Base-by-base conservation (phyloP, 345 rosid genomes). In the Trapa incisa region DNA sequence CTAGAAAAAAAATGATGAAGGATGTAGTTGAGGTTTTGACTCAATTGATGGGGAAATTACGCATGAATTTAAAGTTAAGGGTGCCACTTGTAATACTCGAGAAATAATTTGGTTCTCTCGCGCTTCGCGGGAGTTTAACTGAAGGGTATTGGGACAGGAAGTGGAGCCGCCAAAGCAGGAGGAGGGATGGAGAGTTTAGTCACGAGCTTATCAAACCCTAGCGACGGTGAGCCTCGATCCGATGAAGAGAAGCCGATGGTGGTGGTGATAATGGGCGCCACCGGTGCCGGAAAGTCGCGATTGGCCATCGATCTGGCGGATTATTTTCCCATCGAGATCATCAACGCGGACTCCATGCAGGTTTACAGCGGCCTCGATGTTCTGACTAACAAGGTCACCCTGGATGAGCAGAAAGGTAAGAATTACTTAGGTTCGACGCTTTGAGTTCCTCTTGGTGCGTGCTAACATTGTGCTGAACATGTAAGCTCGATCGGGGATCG, bases 291-390 rank as follows among this genome's bases (percentile, higher is more conserved):
- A 11, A 94, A 91, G 72, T 91, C 99, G 1, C 87, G 85, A 61
- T 80, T 94, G 13, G 93, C 96, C 77, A 78, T 91, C 50, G 96
- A 91, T 75, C 79, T 91, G 76, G 90, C 97, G 1, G 65, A 86
- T 72, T 82, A 80, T 15, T 89, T 91, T 50, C 89, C 89, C 1
- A 37, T 89, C 37, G 97, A 91, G 78, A 78, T 94, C 75, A 83
- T 94, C 76, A 94, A 91, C 82, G 97, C 97, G 61, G 97, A 94
- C 78, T 91, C 96, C 43, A 94, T 91, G 99, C 97, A 91, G 80
- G 91, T 94, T 69, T 91, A 91, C 75, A 61, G 71, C 53, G 91
- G 96, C 47, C 93, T 94, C 61, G 90, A 94, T 69, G 83, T 94
- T 22, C 89, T 91, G 74, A 91, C 96, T 82, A 94, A 91, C 69